Evolutionary conservation across 768 basidiomycete species (phyloP), one percentile per base, ranked within the genome.

Genomic region (Amanita brunnescens): DNA sequence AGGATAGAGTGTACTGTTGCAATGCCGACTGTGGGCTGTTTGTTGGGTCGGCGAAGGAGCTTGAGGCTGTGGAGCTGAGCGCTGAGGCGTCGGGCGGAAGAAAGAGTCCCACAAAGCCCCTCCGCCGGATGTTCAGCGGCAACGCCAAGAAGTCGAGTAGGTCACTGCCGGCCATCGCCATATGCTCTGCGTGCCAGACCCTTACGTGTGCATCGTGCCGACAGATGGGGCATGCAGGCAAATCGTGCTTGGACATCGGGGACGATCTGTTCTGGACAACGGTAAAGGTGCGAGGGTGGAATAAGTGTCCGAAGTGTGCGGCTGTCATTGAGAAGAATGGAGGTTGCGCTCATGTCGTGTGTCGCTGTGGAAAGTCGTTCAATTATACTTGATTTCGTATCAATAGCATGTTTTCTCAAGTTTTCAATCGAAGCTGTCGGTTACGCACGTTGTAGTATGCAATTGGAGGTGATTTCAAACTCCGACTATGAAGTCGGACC

Each of bases 111-210:
- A 7, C 3, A 7, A 18, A 4, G 12, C 8, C 14, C 18, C 16
- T 53, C 10, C 41, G 45, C 35, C 42, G 42, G 33, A 32, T 41
- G 23, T 65, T 18, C 35, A 48, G 6, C 21, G 24, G n/a, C 24
- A 16, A 20, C 21, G 37, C 26, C 16, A 7, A 34, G 3, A 5
- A 18, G 10, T 9, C 34, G 3, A 1, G 6, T 13, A 7, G 6
- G 6, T 5, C 23, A 29, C 8, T 13, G 14, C 34, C 47, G 23
- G 8, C 23, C 8, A 38, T 6, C n/a, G 21, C 10, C 21, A 72
- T 60, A 21, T 72, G 64, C 47, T 70, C 70, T 10, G 67, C 64
- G 10, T 51, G 50, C 24, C 9, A 10, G 7, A 9, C 41, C 3
- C 9, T 7, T 8, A 51, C 41, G 14, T 51, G 50, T 21, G 3